These are phyloP conservation scores for Pleurozium schreberi DNA, from an alignment of 225 moss, liverwort and hornwort species.

Conservation along the genomic window DNA sequence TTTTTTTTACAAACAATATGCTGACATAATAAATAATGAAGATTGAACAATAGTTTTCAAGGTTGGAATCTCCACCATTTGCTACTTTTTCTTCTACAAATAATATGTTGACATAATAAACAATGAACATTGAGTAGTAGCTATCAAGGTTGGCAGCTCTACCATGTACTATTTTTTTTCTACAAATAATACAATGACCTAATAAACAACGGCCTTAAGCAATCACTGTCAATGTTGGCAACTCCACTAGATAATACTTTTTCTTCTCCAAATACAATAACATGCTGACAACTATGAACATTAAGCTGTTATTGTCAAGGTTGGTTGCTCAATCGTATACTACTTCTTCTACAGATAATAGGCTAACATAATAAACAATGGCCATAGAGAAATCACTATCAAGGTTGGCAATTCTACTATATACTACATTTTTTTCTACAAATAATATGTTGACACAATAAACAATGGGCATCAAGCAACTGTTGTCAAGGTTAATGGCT, in stretches of 20 bases:
- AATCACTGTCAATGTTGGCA: not conserved
- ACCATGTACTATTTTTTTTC: not conserved
- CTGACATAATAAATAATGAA: too few relatives aligned
- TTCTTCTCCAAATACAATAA: not conserved
- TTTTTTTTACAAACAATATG: too few relatives aligned
- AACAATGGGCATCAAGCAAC: not conserved
- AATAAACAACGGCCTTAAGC: too few relatives aligned
- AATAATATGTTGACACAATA: not conserved
- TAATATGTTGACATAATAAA: too few relatives aligned
- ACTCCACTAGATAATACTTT: not conserved
- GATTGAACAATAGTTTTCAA: too few relatives aligned
- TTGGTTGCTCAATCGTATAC: not conserved
- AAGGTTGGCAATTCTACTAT: not conserved
- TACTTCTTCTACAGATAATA: not conserved
- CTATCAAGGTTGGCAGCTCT: not conserved
- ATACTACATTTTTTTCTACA: not conserved
- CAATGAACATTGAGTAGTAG: too few relatives aligned
- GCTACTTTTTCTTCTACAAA: too few relatives aligned
- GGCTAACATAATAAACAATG: too few relatives aligned
- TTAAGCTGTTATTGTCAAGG: rapidly evolving
- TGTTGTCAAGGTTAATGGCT: too few relatives aligned
- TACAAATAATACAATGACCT: too few relatives aligned
- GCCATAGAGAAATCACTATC: not conserved
- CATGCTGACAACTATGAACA: not conserved
- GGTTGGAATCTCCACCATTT: too few relatives aligned